Conservation (phyloP, 495 filamentous ascomycete species). For the Hypoxylon perforatum region DNA sequence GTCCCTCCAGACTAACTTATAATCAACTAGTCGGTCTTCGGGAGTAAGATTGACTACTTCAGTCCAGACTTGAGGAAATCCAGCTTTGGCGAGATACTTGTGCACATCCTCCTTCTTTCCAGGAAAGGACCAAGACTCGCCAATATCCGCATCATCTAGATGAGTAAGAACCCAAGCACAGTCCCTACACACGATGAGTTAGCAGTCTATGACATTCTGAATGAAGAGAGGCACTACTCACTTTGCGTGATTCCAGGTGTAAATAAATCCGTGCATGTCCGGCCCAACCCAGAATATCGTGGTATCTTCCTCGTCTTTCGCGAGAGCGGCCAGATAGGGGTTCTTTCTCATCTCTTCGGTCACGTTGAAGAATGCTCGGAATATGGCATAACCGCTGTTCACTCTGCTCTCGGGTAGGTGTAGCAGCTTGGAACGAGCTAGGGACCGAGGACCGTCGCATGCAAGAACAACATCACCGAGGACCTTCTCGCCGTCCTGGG, state of each 20-base stretch:
- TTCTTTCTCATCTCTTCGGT: slow-evolving; percentile 63
- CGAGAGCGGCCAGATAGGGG: slow-evolving; percentile 57
- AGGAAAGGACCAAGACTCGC: slow-evolving; percentile 65
- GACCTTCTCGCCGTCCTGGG: slow-evolving; percentile 53
- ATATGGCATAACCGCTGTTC: slow-evolving; percentile 62
- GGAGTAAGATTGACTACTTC: slow-evolving; percentile 63
- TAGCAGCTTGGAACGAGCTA: slow-evolving; percentile 59
- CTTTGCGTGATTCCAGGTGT: slow-evolving; percentile 63
- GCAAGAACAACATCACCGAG: slow-evolving; percentile 62
- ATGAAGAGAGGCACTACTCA: no score
- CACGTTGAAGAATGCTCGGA: slow-evolving; percentile 56
- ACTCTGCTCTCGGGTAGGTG: slow-evolving; percentile 63
- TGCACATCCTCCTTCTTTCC: slow-evolving; percentile 63
- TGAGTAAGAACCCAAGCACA: slow-evolving; percentile 72
- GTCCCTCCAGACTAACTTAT: slow-evolving; percentile 71
- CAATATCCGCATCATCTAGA: slow-evolving; percentile 63
- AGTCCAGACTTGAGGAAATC: slow-evolving; percentile 63
- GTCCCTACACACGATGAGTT: no score
- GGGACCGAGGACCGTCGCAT: slow-evolving; percentile 64
- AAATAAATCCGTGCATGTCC: slow-evolving; percentile 65
- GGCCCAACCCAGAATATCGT: slow-evolving; percentile 57
- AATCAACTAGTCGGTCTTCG: slow-evolving; percentile 63
- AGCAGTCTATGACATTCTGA: no score
- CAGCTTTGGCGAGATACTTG: slow-evolving; percentile 55
- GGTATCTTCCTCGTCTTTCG: no score